These are phyloP conservation scores for Viridothelium virens DNA, from an alignment of 495 filamentous ascomycete species.

Conservation along the genomic window DNA sequence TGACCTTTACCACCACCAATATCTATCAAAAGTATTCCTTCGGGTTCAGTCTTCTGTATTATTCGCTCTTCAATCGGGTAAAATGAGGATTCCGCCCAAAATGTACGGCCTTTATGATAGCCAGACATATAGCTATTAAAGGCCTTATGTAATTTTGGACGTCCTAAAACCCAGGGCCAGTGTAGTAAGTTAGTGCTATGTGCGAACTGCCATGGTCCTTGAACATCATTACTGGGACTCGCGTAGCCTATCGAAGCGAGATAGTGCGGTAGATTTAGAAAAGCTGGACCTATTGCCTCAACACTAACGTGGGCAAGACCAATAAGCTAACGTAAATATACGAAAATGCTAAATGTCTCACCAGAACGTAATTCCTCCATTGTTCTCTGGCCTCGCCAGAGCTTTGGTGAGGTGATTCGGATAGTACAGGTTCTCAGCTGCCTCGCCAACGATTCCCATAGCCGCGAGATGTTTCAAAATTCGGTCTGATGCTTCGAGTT, in stretches of 20 bases:
- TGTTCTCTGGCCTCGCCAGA: slow-evolving; percentile 12
- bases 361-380: slow-evolving; percentile 19
- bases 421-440: background rate
- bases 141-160: background rate
- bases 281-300: background rate
- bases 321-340: too few relatives aligned
- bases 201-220: background rate
- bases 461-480: background rate
- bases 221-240: background rate
- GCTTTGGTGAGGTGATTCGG: background rate
- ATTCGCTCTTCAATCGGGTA: background rate
- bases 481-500: background rate
- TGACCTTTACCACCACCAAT: background rate
- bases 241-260: background rate
- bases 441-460: background rate
- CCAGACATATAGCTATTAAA: background rate
- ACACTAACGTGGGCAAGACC: too few relatives aligned
- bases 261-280: background rate
- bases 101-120: background rate
- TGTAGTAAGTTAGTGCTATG: background rate
- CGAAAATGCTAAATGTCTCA: slow-evolving; percentile 3
- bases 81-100: background rate
- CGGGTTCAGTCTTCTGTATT: background rate
- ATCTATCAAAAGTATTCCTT: background rate
- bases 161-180: background rate